Evolutionary conservation across 331 rosid genomes (phyloP).

Genomic region (Saraca asoca): DNA sequence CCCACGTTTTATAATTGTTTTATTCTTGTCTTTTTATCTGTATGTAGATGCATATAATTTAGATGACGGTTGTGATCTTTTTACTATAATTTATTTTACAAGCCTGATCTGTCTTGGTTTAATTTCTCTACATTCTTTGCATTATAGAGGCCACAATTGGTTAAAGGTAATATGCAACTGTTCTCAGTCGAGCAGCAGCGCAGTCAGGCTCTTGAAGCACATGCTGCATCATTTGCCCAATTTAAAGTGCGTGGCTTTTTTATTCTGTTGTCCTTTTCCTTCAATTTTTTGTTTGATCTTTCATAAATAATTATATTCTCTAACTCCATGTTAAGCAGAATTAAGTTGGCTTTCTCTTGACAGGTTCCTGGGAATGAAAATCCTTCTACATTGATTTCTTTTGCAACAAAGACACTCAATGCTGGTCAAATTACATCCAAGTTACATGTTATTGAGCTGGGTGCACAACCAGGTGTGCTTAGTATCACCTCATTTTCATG

Average conservation of each 20-base stretch:
- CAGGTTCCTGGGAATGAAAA: conserved; percentile 93
- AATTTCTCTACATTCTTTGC: conserved; percentile 26
- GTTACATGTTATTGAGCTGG: conserved; percentile 93
- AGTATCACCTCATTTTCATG: conserved; percentile 14
- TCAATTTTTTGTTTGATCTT: conserved; percentile 9
- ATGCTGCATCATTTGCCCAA: conserved; percentile 96
- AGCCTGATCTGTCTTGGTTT: conserved; percentile 26
- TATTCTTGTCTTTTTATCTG: background rate
- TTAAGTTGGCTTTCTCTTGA: conserved; percentile 24
- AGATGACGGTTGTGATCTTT: conserved; percentile 18
- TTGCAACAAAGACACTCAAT: conserved; percentile 88
- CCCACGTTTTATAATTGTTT: conserved; percentile 5
- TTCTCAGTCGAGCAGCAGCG: conserved; percentile 96
- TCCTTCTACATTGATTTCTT: conserved; percentile 82
- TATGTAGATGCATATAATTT: background rate
- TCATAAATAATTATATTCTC: conserved; percentile 23
- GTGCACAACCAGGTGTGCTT: conserved; percentile 95
- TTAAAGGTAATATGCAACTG: conserved; percentile 98
- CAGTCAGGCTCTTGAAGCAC: conserved; percentile 99
- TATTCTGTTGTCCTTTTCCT: conserved; percentile 7
- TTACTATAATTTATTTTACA: conserved; percentile 9
- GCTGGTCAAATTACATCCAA: conserved; percentile 95
- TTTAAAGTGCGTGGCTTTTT: conserved; percentile 59
- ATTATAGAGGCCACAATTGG: conserved; percentile 87
- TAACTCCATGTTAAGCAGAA: conserved; percentile 7